Evolutionary conservation across 176 grass and related monocot genomes (phyloP), one percentile per base, ranked within the genome.

Genomic region (Bromus sterilis): DNA sequence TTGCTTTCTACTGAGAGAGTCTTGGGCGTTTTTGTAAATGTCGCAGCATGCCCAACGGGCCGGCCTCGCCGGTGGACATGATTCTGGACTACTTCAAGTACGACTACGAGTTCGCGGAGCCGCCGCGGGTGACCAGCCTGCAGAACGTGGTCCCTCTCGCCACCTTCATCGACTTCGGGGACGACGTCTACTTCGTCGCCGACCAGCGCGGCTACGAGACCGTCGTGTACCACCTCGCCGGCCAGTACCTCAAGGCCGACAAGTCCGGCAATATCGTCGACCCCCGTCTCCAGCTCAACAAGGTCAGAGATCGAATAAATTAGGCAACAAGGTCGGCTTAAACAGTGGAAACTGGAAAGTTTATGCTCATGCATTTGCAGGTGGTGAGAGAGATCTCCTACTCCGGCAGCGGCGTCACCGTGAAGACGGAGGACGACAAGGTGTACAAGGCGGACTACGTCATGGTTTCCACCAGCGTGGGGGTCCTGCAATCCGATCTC

Each of bases 51-150:
- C 80, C 76, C 4, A 53, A 78, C 35, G 82, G 60, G 16, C 44
- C 77, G 29, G 36, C 13, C 31, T 60, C 48, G 8, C 59, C 85
- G 6, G 24, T 94, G 78, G 88, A 94, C 40, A 94, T 94, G 91
- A 80, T 44, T 13, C 42, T 80, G 62, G 88, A 94, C 63, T 94
- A 94, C 88, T 94, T 42, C 84, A 94, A 44, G 42, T 44, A 44
- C 41, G 42, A 44, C 13, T 44, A 44, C 42, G 42, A 44, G 42
- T 44, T 44, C 11, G 42, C 42, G 1, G 42, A 44, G 4, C 42
- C 42, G 42, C 42, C 42, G 11, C 42, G 42, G 1, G 42, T 44
- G 11, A 44, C 42, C 42, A 44, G 42, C 42, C 42, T 44, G 1
- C 42, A 44, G 4, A 44, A 81, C 76, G 89, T 83, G 0, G 36